Evolutionary conservation across 768 basidiomycete genomes (phyloP).

Genomic region (Trametes cinnabarina): DNA sequence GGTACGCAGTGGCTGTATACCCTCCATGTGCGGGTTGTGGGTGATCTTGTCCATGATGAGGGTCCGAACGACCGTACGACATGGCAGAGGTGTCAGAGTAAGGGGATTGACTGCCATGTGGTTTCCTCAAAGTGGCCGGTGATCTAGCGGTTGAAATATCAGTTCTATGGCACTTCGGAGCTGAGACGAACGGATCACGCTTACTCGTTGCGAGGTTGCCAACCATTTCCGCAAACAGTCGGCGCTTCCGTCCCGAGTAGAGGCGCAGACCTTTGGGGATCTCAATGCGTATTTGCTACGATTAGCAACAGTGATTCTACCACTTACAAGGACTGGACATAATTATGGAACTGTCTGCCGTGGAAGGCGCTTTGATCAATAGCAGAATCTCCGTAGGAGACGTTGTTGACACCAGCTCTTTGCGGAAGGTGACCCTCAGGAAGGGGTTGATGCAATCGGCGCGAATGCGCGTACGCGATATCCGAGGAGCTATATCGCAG

Average conservation of each 20-base stretch:
- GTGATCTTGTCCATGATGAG: neutral
- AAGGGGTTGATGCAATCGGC: neutral
- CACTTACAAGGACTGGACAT: neutral
- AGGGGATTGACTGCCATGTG: neutral
- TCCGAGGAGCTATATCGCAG: neutral
- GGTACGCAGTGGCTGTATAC: neutral
- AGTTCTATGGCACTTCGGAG: neutral
- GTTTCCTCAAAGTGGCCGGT: neutral
- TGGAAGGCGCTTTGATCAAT: neutral
- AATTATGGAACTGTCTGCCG: neutral
- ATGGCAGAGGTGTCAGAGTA: neutral
- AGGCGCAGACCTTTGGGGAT: neutral
- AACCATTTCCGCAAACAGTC: neutral
- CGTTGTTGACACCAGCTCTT: neutral
- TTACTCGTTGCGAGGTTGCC: neutral
- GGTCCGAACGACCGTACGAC: neutral
- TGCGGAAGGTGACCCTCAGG: neutral
- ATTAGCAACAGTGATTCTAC: neutral
- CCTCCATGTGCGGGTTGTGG: neutral
- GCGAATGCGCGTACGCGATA: neutral
- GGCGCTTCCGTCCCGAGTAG: neutral
- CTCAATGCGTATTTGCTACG: neutral
- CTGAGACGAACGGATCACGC: neutral
- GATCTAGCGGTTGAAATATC: slow-evolving; percentile 7
- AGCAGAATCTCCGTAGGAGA: neutral